Base-by-base conservation (phyloP, 106 monocot species). In the Chionographis japonica region DNA sequence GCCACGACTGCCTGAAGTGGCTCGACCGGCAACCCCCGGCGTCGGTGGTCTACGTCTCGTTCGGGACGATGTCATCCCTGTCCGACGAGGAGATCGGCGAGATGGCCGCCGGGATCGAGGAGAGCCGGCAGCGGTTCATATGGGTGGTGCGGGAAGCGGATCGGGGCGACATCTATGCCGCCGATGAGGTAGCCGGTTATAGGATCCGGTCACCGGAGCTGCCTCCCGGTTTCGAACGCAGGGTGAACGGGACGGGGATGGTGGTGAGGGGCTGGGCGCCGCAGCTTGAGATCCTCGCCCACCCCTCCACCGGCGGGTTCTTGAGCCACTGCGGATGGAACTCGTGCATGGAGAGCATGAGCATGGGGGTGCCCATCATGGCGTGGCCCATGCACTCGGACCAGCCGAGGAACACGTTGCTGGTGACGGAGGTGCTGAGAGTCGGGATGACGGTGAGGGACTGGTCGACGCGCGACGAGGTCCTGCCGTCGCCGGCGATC, bases 301-400 rank as follows among this genome's bases (percentile, higher is more conserved):
- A 83, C 58, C 9, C 12, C 2, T 50, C 83, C 37, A 62, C 46
- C 2, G 73, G 56, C 0, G 78, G 50, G 43, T 83, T 78, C 70
- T 9, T 83, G 61, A 83, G 59, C 19, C 83, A 83, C 74, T 78
- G 83, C 55, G 83, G 83, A 40, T 83, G 83, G 83, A 83, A 83
- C 65, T 83, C 83, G 55, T 75, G 75, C 80, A 71, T 80, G 75
- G 80, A 80, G 59, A 75, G 80, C 71, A 54, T 80, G 58, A 71
- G 60, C 75, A 65, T 63, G 39, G 80, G 80, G 4, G 80, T 80
- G 54, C 66, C 80, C 41, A 53, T 80, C 43, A 18, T 75, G 40
- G 35, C 80, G n/a, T 80, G 75, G 71, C 80, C 80, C 2, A 71
- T 75, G 75, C 74, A 69, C 27, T 74, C 80, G 3, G 80, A 80